phyloP scores from a whole-genome alignment of 441 rosid genomes.

The Corymbia calophylla region DNA sequence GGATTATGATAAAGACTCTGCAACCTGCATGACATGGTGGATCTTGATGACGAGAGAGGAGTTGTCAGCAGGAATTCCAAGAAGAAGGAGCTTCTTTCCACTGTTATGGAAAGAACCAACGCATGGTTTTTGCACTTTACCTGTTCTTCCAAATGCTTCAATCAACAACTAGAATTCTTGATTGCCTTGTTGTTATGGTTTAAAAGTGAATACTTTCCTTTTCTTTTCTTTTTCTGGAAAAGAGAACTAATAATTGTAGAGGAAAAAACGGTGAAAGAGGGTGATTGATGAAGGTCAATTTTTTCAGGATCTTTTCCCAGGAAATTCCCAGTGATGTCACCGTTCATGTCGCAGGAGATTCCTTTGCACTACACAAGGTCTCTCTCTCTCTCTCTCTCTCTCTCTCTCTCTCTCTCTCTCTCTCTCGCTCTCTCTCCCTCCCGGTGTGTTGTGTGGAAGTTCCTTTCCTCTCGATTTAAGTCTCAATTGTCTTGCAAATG shows the following conservation, averaged over 20 bases:
- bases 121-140: slow-evolving; percentile 49
- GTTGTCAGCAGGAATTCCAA: slow-evolving; percentile 28
- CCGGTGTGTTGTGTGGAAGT: not conserved
- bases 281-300: not conserved
- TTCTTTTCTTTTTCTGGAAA: not conserved
- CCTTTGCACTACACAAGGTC: slow-evolving; percentile 83
- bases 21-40: slow-evolving; percentile 29
- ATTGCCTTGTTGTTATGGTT: not conserved
- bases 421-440: not conserved
- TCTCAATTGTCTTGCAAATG: not conserved
- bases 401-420: not conserved
- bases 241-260: not conserved
- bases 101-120: slow-evolving; percentile 95
- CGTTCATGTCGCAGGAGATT: slow-evolving; percentile 62
- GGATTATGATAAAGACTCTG: slow-evolving; percentile 17
- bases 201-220: not conserved
- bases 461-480: not conserved
- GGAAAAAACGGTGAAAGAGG: not conserved
- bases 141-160: not conserved
- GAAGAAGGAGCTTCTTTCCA: slow-evolving; percentile 73
- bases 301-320: slow-evolving; percentile 87
- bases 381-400: not conserved
- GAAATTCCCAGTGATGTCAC: slow-evolving; percentile 90
- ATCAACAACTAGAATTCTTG: not conserved
- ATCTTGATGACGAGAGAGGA: slow-evolving; percentile 25